These are phyloP conservation scores for Aspergillus puulaauensis DNA, from an alignment of 2,329 filamentous ascomycete species.

Conservation along the genomic window DNA sequence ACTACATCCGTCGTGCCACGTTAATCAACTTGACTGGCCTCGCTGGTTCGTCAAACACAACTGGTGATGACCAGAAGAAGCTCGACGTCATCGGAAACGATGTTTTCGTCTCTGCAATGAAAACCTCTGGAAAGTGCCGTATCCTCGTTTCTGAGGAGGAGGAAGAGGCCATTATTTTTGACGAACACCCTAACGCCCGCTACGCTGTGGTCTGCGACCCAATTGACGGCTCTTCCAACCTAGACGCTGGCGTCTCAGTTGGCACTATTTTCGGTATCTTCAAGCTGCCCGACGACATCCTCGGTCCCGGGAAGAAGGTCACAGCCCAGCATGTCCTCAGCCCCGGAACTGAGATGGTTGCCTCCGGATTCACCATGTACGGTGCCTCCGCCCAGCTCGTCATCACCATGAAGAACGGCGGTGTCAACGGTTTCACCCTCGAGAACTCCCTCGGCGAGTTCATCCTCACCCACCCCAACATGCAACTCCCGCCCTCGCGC, in stretches of 20 bases:
- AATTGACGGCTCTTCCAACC: conserved; percentile 95
- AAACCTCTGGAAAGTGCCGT: conserved; percentile 83
- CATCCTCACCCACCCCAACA: conserved; percentile 94
- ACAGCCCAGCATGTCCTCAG: conserved; percentile 72
- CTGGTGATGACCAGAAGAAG: conserved; percentile 99
- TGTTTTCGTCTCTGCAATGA: conserved; percentile 94
- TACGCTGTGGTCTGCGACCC: conserved; percentile 97
- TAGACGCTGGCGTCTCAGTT: conserved; percentile 95
- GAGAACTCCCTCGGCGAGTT: conserved; percentile 97
- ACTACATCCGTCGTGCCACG: conserved; percentile 96
- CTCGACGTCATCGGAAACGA: conserved; percentile 99
- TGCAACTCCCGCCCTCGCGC: conserved; percentile 77
- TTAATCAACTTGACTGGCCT: conserved; percentile 94
- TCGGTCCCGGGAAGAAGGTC: conserved; percentile 56
- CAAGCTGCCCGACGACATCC: conserved; percentile 71
- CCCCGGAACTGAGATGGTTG: conserved; percentile 87
- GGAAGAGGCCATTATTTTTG: conserved; percentile 86
- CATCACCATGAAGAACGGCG: conserved; percentile 90
- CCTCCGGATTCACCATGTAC: conserved; percentile 99
- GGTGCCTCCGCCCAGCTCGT: conserved; percentile 94
- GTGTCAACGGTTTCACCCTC: conserved; percentile 95
- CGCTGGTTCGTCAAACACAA: conserved; percentile 90
- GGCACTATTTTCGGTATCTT: conserved; percentile 96
- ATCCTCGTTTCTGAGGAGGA: conserved; percentile 98
- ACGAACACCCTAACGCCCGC: conserved; percentile 68